Conservation (phyloP, 1,284 basidiomycete species). For the Rhodotorula sp. region DNA sequence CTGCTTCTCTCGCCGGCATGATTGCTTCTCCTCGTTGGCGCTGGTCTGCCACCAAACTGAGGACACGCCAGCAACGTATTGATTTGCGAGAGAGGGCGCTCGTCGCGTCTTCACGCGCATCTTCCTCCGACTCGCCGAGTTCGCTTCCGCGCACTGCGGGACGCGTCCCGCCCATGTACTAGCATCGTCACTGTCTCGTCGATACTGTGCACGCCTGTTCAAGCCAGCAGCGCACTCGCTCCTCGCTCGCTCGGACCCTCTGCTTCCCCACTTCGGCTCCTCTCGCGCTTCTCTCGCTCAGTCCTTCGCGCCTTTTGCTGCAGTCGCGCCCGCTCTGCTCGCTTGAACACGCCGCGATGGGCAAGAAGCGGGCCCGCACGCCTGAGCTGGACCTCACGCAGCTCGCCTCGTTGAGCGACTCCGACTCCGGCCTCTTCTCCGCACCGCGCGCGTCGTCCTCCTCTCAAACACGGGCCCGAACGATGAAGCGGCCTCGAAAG, state of each 20-base stretch:
- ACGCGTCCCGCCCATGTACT: no score
- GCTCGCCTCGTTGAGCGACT: neutral
- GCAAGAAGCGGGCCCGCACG: neutral
- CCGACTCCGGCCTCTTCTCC: neutral
- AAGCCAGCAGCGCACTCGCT: no score
- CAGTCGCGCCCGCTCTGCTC: no score
- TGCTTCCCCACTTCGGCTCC: neutral
- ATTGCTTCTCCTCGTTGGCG: no score
- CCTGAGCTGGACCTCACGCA: neutral
- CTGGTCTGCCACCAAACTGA: no score
- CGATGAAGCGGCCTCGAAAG: neutral
- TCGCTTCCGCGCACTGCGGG: no score
- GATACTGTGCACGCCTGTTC: no score
- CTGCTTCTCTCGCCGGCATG: no score
- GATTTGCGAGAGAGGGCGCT: no score
- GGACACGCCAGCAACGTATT: no score
- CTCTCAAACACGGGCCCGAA: neutral
- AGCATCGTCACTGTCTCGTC: no score
- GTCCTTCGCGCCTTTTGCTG: no score
- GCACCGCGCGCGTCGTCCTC: neutral
- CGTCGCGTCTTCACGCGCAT: neutral
- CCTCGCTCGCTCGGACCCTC: neutral
- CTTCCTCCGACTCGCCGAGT: neutral
- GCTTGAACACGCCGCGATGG: neutral
- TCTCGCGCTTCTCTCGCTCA: neutral